Percentiles rank a stretch among this genome's conserved stretches.
phyloP scores from a whole-genome alignment of 2,329 filamentous ascomycete species.

The Trichoderma arundinaceum region DNA sequence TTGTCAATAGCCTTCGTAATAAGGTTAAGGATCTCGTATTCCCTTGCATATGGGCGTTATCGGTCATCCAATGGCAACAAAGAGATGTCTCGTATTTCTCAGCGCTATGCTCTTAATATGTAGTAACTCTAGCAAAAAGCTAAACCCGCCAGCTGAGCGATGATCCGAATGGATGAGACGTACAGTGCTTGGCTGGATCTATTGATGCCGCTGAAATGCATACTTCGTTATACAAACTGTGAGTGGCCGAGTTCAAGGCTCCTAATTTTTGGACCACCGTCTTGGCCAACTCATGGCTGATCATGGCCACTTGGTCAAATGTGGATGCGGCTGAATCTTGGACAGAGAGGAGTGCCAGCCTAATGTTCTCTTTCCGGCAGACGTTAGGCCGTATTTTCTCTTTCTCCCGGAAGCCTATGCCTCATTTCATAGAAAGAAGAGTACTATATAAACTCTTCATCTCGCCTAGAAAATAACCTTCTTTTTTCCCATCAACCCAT shows the following conservation, averaged over 20 bases:
- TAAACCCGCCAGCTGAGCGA: constrained; percentile 18
- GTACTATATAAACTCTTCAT: constrained; percentile 21
- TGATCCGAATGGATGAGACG: constrained; percentile 21
- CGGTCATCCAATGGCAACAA: constrained; percentile 18
- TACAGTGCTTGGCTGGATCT: constrained; percentile 28
- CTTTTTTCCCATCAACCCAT: constrained; percentile 13
- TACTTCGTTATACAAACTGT: constrained; percentile 11
- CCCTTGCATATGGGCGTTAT: constrained; percentile 23
- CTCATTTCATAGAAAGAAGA: not conserved
- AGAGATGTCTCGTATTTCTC: constrained; percentile 26
- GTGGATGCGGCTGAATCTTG: constrained; percentile 13
- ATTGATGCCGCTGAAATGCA: constrained; percentile 23
- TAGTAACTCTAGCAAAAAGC: constrained; percentile 24
- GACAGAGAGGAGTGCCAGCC: not conserved
- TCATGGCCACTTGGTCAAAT: constrained; percentile 1
- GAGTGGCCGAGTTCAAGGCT: constrained; percentile 13
- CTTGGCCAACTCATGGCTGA: constrained; percentile 27
- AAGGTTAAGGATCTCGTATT: constrained; percentile 31
- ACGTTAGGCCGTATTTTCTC: not conserved
- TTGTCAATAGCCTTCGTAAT: constrained; percentile 15
- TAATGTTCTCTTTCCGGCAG: not conserved
- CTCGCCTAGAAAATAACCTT: not conserved
- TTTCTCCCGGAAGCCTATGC: not conserved
- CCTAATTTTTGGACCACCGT: constrained; percentile 5
- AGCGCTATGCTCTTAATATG: constrained; percentile 7